Evolutionary conservation across 768 basidiomycete species (phyloP).

Genomic region (Mycena polygramma): DNA sequence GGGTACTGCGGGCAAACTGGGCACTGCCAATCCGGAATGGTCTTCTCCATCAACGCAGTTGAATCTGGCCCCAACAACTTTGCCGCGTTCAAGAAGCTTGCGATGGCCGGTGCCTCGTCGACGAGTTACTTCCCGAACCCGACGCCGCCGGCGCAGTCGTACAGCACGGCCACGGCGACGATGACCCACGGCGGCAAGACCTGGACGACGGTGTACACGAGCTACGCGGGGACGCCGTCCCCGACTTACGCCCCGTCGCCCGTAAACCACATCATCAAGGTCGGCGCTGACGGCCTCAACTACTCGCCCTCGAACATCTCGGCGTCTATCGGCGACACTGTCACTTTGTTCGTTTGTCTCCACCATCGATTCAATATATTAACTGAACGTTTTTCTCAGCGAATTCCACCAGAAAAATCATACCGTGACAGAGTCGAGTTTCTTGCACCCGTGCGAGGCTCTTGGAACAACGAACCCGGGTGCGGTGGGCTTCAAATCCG

Average conservation of each 20-base stretch:
- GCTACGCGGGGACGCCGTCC: slow-evolving; percentile 29
- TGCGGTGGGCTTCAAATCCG: slow-evolving; percentile 44
- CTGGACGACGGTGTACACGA: slow-evolving; percentile 45
- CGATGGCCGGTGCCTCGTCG: neutral
- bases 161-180: slow-evolving; percentile 48
- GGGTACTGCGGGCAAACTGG: slow-evolving; percentile 56
- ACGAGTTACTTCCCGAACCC: slow-evolving; percentile 38
- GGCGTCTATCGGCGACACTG: slow-evolving; percentile 39
- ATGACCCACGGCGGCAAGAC: slow-evolving; percentile 40
- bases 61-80: slow-evolving; percentile 48
- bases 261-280: slow-evolving; percentile 33
- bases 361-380: neutral
- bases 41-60: slow-evolving; percentile 59
- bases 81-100: slow-evolving; percentile 49
- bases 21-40: slow-evolving; percentile 62
- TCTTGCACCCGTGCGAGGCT: slow-evolving; percentile 43
- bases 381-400: neutral
- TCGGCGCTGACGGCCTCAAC: slow-evolving; percentile 34
- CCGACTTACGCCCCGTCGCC: neutral
- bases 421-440: slow-evolving; percentile 48
- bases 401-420: slow-evolving; percentile 44
- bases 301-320: slow-evolving; percentile 36
- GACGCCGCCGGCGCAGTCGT: slow-evolving; percentile 40
- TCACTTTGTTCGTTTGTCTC: slow-evolving; percentile 30
- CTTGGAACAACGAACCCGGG: slow-evolving; percentile 28